Evolutionary conservation across 768 basidiomycete genomes (phyloP).

Genomic region (Naganishia randhawae): DNA sequence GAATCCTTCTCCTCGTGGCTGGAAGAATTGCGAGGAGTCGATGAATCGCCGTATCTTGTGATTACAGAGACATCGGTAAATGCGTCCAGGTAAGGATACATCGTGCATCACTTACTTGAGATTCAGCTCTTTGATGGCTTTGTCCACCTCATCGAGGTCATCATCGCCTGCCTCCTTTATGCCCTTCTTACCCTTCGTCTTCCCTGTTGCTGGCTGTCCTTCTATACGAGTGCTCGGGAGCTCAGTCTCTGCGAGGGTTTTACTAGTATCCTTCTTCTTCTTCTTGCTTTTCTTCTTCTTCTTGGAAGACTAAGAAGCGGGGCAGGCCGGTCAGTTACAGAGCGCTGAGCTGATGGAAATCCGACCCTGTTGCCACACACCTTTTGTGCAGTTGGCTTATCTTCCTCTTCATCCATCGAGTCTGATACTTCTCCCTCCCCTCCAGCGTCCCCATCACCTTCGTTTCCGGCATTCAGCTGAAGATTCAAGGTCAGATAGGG

Average conservation of each 20-base stretch:
- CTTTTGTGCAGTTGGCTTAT: slow-evolving; percentile 31
- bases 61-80: background rate
- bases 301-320: slow-evolving; percentile 26
- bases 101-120: slow-evolving; percentile 57
- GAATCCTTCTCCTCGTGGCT: slow-evolving; percentile 7
- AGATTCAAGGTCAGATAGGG: background rate
- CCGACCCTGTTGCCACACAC: slow-evolving; percentile 25
- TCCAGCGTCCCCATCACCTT: slow-evolving; percentile 34
- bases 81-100: background rate
- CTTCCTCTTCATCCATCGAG: slow-evolving; percentile 32
- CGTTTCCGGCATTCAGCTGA: slow-evolving; percentile 30
- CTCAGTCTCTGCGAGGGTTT: slow-evolving; percentile 62
- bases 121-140: slow-evolving; percentile 77
- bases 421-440: slow-evolving; percentile 36
- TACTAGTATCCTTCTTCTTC: slow-evolving; percentile 71
- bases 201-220: slow-evolving; percentile 47
- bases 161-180: slow-evolving; percentile 33
- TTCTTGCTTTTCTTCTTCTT: slow-evolving; percentile 67
- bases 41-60: slow-evolving; percentile 1
- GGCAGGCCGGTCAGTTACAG: background rate
- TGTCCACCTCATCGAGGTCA: slow-evolving; percentile 70
- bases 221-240: slow-evolving; percentile 53
- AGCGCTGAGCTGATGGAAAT: background rate
- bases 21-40: background rate
- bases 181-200: slow-evolving; percentile 55